These are phyloP conservation scores for Flaveria robusta DNA, from an alignment of 129 eudicot species.

Conservation along the genomic window DNA sequence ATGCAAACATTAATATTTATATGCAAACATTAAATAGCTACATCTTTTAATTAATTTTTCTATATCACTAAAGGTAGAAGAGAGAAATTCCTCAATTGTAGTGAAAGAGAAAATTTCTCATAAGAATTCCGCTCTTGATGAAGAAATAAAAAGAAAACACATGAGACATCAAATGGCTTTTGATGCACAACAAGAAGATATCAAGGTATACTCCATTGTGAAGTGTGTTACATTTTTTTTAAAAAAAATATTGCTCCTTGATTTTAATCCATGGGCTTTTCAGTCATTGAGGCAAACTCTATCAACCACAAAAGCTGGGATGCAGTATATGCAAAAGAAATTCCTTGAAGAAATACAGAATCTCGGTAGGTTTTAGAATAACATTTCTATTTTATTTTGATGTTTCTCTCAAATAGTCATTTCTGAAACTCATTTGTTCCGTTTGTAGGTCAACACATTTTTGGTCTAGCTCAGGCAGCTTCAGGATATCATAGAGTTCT, in stretches of 20 bases:
- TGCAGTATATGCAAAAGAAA: constrained; percentile 88
- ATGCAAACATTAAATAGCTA: background rate
- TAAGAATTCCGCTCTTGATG: constrained; percentile 38
- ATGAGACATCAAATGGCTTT: constrained; percentile 56
- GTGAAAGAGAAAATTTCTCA: constrained; percentile 40
- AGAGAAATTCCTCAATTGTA: constrained; percentile 28
- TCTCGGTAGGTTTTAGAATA: constrained; percentile 54
- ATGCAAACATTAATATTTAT: background rate
- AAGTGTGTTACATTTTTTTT: background rate
- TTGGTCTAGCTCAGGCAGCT: constrained; percentile 93
- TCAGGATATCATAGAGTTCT: constrained; percentile 92
- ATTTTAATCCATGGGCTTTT: constrained; percentile 12
- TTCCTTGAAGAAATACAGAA: constrained; percentile 79
- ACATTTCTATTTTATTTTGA: background rate
- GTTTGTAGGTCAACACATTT: constrained; percentile 61
- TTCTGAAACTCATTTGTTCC: background rate
- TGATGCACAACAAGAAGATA: constrained; percentile 67
- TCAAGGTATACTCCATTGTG: constrained; percentile 50
- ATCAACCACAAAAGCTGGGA: constrained; percentile 71
- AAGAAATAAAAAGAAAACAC: constrained; percentile 50
- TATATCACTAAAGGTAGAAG: constrained; percentile 39
- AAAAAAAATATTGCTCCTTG: constrained; percentile 13
- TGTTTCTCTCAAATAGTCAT: constrained; percentile 11
- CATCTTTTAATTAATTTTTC: constrained; percentile 3
- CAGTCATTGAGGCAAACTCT: constrained; percentile 76